Conservation (phyloP, 495 filamentous ascomycete genomes). For the Podospora sp. region DNA sequence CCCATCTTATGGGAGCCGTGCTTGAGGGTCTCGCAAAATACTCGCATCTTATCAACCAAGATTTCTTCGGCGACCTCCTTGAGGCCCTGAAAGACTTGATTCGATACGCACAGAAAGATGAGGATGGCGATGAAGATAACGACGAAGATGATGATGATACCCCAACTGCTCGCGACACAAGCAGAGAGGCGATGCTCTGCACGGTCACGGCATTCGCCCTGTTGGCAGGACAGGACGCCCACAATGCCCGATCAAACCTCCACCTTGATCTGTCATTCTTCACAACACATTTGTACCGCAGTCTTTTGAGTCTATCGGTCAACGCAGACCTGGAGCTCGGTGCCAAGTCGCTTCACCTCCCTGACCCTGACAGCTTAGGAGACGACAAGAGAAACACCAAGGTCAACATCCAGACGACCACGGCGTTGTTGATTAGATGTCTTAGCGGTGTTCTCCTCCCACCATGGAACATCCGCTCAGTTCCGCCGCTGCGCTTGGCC, state of each 20-base stretch:
- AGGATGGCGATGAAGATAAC: conserved; percentile 25
- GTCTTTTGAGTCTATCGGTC: conserved; percentile 72
- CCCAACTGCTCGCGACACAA: conserved; percentile 61
- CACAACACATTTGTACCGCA: conserved; percentile 86
- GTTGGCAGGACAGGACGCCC: conserved; percentile 85
- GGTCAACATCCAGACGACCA: conserved; percentile 91
- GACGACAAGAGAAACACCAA: conserved; percentile 53
- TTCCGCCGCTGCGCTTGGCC: conserved; percentile 76
- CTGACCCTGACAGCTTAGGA: conserved; percentile 64
- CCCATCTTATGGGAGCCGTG: conserved; percentile 87
- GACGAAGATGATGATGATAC: conserved; percentile 43
- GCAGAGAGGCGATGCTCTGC: conserved; percentile 88
- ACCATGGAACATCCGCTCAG: conserved; percentile 59
- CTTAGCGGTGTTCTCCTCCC: conserved; percentile 77
- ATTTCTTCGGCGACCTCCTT: conserved; percentile 95
- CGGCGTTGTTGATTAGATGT: conserved; percentile 84
- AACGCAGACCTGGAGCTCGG: conserved; percentile 86
- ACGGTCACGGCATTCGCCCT: conserved; percentile 94
- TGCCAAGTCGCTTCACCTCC: conserved; percentile 76
- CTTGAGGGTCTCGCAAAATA: conserved; percentile 84
- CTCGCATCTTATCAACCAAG: conserved; percentile 93
- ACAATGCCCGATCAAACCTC: conserved; percentile 61
- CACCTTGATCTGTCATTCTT: conserved; percentile 94
- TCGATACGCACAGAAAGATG: conserved; percentile 59
- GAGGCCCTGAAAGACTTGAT: conserved; percentile 94